Percentiles rank a stretch among this genome's conserved stretches.
phyloP scores from a whole-genome alignment of 768 basidiomycete genomes.

The Phylloporus arenicola region DNA sequence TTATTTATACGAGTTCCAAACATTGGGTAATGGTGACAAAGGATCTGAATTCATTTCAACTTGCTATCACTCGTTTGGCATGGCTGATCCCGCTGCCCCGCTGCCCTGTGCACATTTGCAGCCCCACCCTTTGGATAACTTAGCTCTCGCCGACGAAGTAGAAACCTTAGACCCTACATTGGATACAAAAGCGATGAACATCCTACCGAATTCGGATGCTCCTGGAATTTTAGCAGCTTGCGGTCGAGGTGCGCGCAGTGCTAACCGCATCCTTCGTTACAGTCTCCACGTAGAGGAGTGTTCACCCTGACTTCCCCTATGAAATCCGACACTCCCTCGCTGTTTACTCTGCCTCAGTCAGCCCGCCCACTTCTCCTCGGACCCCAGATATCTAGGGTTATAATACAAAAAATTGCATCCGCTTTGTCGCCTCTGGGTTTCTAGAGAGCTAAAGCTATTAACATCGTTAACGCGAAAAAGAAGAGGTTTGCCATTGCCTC shows the following conservation, averaged over 20 bases:
- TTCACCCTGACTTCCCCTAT: no score
- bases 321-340: no score
- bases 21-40: conserved; percentile 93
- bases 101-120: conserved; percentile 80
- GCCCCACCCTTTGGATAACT: conserved; percentile 81
- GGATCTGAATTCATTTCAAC: conserved; percentile 90
- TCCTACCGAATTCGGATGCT: conserved; percentile 86
- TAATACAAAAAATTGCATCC: no score
- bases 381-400: no score
- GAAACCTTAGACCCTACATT: conserved; percentile 89
- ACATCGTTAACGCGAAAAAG: no score
- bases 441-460: no score
- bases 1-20: conserved; percentile 95
- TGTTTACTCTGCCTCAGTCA: no score
- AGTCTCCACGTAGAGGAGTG: conserved; percentile 93
- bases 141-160: conserved; percentile 84
- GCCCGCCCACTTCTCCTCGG: no score
- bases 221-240: conserved; percentile 95
- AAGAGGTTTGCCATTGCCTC: no score
- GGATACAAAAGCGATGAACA: conserved; percentile 87
- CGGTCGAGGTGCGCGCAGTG: conserved; percentile 84
- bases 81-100: conserved; percentile 60
- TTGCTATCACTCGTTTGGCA: conserved; percentile 78
- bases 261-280: conserved; percentile 84
- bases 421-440: no score